A percentile compares a stretch with the other conserved stretches of the same genome.
These are phyloP conservation scores for Kalmanozyma brasiliensis DNA, from an alignment of 1,284 basidiomycete genomes.

Conservation along the genomic window DNA sequence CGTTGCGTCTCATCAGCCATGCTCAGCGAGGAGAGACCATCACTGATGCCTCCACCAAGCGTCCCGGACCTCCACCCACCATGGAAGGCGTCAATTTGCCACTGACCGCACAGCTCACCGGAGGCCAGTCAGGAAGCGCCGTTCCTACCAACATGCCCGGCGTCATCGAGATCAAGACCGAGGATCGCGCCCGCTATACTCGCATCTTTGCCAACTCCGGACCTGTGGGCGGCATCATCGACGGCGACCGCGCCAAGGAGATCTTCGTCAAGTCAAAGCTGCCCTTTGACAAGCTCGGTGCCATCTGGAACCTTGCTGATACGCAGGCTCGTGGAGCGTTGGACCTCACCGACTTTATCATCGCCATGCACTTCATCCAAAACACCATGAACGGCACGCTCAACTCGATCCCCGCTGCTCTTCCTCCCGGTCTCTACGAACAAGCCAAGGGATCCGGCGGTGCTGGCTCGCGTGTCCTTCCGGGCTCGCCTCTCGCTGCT, in stretches of 20 bases:
- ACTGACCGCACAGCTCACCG: conserved; percentile 44
- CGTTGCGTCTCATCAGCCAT: conserved; percentile 88
- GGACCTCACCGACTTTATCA: conserved; percentile 90
- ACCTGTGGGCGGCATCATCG: conserved; percentile 58
- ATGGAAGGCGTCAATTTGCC: conserved; percentile 79
- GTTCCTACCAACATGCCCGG: conserved; percentile 33
- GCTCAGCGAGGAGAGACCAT: conserved; percentile 86
- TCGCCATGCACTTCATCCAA: conserved; percentile 94
- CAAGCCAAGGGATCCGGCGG: conserved; percentile 70
- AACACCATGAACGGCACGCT: conserved; percentile 82
- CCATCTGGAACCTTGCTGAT: conserved; percentile 96
- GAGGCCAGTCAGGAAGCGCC: conserved; percentile 12
- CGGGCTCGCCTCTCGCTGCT: conserved; percentile 44
- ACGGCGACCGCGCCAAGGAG: conserved; percentile 88
- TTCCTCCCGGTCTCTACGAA: conserved; percentile 93
- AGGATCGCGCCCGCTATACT: conserved; percentile 65
- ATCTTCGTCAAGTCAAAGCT: conserved; percentile 94
- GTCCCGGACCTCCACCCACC: conserved; percentile 78
- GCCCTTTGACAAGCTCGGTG: conserved; percentile 85
- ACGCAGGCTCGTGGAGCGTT: conserved; percentile 89
- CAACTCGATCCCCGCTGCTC: conserved; percentile 77
- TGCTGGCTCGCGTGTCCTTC: conserved; percentile 32
- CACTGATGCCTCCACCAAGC: conserved; percentile 68
- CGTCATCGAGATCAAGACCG: conserved; percentile 58
- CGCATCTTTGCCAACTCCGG: conserved; percentile 66